phyloP scores from a whole-genome alignment of 2,329 filamentous ascomycete genomes.

The Aschersonia sp. region DNA sequence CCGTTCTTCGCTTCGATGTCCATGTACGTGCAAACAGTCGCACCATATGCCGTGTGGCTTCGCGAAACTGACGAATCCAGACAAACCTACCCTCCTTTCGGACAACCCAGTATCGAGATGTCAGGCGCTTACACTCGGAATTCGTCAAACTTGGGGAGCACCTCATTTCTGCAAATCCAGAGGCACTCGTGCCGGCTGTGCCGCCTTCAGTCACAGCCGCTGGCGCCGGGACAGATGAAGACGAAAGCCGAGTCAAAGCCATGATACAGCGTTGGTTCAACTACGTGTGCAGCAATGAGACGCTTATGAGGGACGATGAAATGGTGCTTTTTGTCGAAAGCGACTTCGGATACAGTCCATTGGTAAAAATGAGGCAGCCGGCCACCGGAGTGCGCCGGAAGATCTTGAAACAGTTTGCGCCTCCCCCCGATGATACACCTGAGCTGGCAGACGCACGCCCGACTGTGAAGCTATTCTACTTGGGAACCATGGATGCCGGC shows the following conservation, averaged over 20 bases:
- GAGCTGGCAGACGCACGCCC: constrained; percentile 84
- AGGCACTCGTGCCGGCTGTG: constrained; percentile 85
- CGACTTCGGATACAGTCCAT: constrained; percentile 94
- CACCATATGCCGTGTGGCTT: background rate
- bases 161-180: constrained; percentile 92
- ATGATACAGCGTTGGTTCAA: constrained; percentile 92
- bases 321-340: constrained; percentile 98
- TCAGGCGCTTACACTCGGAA: constrained; percentile 87
- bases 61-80: constrained; percentile 28
- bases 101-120: constrained; percentile 95
- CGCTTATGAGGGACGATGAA: constrained; percentile 89
- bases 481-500: constrained; percentile 90
- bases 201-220: constrained; percentile 90
- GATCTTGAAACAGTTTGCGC: constrained; percentile 95
- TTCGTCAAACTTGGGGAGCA: constrained; percentile 95
- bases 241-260: constrained; percentile 77
- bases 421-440: constrained; percentile 90
- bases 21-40: constrained; percentile 44
- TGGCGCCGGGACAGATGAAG: constrained; percentile 89
- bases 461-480: constrained; percentile 86
- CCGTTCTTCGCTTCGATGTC: constrained; percentile 87
- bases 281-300: constrained; percentile 79
- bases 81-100: constrained; percentile 97
- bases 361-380: constrained; percentile 90
- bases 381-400: constrained; percentile 91